Evolutionary conservation across 148 eudicot species (phyloP).

Genomic region (Tetragonia tetragonoides): DNA sequence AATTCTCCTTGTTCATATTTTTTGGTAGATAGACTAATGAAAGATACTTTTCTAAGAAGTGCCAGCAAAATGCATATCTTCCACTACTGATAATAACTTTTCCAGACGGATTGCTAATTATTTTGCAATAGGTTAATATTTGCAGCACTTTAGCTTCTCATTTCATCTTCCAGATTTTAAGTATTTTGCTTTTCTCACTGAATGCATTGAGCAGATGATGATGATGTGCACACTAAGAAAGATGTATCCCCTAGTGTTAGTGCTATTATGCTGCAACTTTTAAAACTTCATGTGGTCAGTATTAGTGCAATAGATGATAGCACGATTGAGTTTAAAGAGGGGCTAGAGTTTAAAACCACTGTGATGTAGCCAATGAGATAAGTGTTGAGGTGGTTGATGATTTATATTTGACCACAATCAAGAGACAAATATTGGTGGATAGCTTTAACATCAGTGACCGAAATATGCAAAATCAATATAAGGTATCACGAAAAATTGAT

Average conservation of each 20-base stretch:
- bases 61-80: conserved; percentile 65
- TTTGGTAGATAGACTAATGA: too few species aligned
- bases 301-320: conserved; percentile 16
- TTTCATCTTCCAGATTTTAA: conserved; percentile 3
- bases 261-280: conserved; percentile 51
- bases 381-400: conserved; percentile 38
- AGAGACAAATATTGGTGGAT: conserved; percentile 46
- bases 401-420: conserved; percentile 50
- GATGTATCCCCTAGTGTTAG: conserved; percentile 76
- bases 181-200: conserved; percentile 29
- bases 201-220: conserved; percentile 70
- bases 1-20: too few species aligned
- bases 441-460: conserved; percentile 41
- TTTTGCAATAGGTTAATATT: conserved; percentile 66
- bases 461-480: conserved; percentile 40
- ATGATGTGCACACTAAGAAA: conserved; percentile 39
- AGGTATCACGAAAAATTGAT: conserved; percentile 33
- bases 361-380: conserved; percentile 15
- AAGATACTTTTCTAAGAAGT: too few species aligned
- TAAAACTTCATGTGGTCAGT: conserved; percentile 18
- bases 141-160: background rate
- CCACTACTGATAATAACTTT: conserved; percentile 30
- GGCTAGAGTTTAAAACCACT: conserved; percentile 12
- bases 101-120: conserved; percentile 60
- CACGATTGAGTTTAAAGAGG: conserved; percentile 18